Evolutionary conservation across 495 filamentous ascomycete genomes (phyloP).

Genomic region (Usnea hakonensis): DNA sequence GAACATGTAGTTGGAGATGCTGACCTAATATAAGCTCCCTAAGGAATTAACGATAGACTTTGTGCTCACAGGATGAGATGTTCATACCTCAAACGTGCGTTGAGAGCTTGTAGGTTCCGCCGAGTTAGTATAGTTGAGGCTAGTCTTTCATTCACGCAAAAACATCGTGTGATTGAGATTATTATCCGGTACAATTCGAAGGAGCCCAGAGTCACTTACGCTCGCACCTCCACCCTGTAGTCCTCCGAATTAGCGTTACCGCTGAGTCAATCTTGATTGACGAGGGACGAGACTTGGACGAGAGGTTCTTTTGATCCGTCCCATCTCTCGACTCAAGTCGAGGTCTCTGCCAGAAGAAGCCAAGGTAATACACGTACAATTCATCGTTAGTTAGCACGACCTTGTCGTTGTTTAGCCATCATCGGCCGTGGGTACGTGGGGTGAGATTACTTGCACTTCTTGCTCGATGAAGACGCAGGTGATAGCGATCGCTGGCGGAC

Average conservation of each 20-base stretch:
- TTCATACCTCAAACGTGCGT: slow-evolving; percentile 71
- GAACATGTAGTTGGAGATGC: not conserved
- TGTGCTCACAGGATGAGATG: not conserved
- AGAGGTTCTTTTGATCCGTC: not conserved
- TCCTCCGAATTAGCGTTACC: not conserved
- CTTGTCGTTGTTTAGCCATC: slow-evolving; percentile 2
- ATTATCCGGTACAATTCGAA: not conserved
- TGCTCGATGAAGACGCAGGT: slow-evolving; percentile 75
- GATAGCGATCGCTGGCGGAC: slow-evolving; percentile 41
- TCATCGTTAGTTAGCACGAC: slow-evolving; percentile 39
- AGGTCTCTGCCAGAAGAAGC: not conserved
- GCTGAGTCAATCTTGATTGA: not conserved
- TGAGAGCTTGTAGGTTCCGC: slow-evolving; percentile 45
- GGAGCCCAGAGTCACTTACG: not conserved
- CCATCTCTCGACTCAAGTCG: not conserved
- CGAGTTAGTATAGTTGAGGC: not conserved
- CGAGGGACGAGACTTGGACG: not conserved
- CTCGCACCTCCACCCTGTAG: not conserved
- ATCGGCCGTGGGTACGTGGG: not conserved
- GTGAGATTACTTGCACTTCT: slow-evolving; percentile 29
- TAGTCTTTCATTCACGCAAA: not conserved
- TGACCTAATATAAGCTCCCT: slow-evolving; percentile 76
- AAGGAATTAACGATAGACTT: not conserved
- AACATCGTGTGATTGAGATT: not conserved
- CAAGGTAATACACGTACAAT: slow-evolving; percentile 32